Evolutionary conservation across 805 yeast species (phyloP).

Genomic region (Candida dajiaensis): DNA sequence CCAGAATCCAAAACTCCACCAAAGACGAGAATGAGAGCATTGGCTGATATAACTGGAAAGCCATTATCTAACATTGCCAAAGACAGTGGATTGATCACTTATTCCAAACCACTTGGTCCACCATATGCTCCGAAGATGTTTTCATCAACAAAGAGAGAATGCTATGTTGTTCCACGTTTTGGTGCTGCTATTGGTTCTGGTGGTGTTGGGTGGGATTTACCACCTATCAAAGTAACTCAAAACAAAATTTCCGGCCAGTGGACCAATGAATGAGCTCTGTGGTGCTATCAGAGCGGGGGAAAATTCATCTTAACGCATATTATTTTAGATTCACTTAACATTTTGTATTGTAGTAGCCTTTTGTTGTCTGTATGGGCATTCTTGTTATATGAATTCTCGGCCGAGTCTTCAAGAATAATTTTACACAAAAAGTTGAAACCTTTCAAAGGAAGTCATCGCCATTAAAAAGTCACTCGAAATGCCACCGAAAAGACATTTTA

Average conservation of each 20-base stretch:
- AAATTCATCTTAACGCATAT: not conserved
- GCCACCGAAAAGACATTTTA: constrained; percentile 11
- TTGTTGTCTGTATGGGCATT: no score
- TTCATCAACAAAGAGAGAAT: constrained; percentile 64
- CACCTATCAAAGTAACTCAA: constrained; percentile 72
- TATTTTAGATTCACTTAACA: not conserved
- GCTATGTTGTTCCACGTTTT: constrained; percentile 85
- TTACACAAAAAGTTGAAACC: no score
- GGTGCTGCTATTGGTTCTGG: constrained; percentile 84
- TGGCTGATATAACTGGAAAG: constrained; percentile 69
- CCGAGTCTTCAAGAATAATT: not conserved
- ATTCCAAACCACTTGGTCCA: constrained; percentile 87
- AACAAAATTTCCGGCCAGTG: constrained; percentile 62
- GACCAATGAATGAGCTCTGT: constrained; percentile 32
- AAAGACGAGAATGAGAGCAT: constrained; percentile 59
- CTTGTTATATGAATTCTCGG: not conserved
- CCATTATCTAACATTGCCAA: constrained; percentile 77
- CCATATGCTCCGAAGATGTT: constrained; percentile 78
- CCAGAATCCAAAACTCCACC: constrained; percentile 39
- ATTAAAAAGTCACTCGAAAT: not conserved
- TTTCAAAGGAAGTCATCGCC: no score
- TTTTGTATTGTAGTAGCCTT: not conserved
- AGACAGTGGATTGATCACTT: constrained; percentile 64
- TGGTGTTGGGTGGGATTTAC: constrained; percentile 88
- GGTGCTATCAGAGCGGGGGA: no score